Conservation (phyloP, 2,329 filamentous ascomycete genomes). For the Hortaea werneckii region DNA sequence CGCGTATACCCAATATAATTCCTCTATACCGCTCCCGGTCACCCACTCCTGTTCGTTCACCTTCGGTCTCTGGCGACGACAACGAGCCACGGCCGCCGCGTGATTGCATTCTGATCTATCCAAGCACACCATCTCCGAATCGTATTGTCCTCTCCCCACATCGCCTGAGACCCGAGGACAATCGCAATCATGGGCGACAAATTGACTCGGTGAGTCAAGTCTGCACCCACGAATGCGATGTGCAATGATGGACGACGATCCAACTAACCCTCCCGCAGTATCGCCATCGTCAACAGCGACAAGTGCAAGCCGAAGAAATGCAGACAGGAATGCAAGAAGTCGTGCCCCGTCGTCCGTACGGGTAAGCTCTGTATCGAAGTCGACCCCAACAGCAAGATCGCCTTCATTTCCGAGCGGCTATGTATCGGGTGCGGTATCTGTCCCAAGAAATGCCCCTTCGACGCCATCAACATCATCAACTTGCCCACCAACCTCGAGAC, state of each 20-base stretch:
- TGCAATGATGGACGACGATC: too few relatives aligned
- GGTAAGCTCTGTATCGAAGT: conserved; percentile 98
- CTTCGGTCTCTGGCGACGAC: background rate
- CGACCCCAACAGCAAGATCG: conserved; percentile 74
- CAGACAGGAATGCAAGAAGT: conserved; percentile 98
- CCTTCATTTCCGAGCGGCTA: conserved; percentile 92
- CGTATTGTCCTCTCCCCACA: too few relatives aligned
- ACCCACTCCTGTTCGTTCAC: too few relatives aligned
- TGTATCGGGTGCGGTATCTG: conserved; percentile 99
- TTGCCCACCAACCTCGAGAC: conserved; percentile 97
- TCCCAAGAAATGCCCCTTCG: conserved; percentile 97
- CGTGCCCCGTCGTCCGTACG: conserved; percentile 91
- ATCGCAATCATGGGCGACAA: conserved; percentile 68
- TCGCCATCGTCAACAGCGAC: conserved; percentile 97
- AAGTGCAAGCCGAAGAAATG: conserved; percentile 96
- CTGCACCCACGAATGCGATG: too few relatives aligned
- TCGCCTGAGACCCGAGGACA: too few relatives aligned
- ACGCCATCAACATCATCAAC: conserved; percentile 99
- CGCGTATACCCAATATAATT: too few relatives aligned
- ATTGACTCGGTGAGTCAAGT: conserved; percentile 67
- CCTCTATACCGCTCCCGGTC: too few relatives aligned
- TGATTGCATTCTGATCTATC: too few relatives aligned
- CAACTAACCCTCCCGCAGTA: conserved; percentile 48
- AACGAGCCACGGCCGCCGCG: too few relatives aligned
- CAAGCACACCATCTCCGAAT: too few relatives aligned